Base-by-base conservation (phyloP, 768 basidiomycete genomes). In the Galerina marginata region DNA sequence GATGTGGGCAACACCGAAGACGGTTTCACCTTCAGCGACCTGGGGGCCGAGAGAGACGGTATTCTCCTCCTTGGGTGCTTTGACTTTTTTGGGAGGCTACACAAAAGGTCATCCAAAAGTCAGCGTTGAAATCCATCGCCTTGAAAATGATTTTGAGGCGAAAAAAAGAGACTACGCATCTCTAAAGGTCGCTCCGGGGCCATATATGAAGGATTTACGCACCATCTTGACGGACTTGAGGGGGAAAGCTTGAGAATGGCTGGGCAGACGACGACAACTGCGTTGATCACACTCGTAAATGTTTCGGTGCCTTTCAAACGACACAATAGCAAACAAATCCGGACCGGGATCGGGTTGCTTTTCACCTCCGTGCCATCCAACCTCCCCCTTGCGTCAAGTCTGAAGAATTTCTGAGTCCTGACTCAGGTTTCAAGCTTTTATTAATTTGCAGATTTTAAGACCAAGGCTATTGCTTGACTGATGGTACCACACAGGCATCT, bases 1-100 rank as follows among this genome's bases (percentile, higher is more conserved):
- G 81, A 99, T 98, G 83, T 96, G 96, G 10, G 97, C 97, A 62
- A 98, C 95, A 67, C 96, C 96, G 73, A 96, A 98, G 44, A 99
- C 96, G 71, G 91, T 88, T 79, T 98, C 95, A 73, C 96, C 95
- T 76, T 97, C 95, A 62, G 90, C 90, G 70, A 96, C 93, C 75
- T 98, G 91, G 69, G 96, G 96, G 66, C 96, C 96, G 77, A 97
- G 93, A 55, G 90, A 89, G 72, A 95, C 93, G 67, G 92, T 85
- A 72, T 84, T 86, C 73, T 93, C 91, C 77, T 93, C 91, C 76
- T 87, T 88, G 65, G 82, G 83, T 63, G 80, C 88, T 79, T 90
- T 92, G 75, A 77, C 80, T 83, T 90, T 91, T 80, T 91, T 94
- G 75, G 92, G 92, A 65, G 92, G 79, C 92, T 94, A 80, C 33